phyloP scores from a whole-genome alignment of 2,329 filamentous ascomycete genomes.

The Fusarium algeriense region DNA sequence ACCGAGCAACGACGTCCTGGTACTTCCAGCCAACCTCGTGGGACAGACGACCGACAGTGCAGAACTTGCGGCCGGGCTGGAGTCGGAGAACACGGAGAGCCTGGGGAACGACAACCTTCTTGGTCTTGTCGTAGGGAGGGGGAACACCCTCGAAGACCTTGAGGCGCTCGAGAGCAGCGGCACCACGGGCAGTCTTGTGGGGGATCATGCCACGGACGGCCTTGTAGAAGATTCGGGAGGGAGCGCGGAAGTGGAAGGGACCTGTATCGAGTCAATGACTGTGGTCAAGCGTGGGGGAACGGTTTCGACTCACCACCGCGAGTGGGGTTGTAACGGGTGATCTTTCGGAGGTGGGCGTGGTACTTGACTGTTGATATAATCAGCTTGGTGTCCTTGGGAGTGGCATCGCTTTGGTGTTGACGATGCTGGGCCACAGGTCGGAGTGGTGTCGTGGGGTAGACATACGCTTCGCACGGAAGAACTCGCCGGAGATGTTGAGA shows the following conservation, averaged over 20 bases:
- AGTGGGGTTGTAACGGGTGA: conserved; percentile 99
- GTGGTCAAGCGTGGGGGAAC: conserved; percentile 40
- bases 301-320: conserved; percentile 82
- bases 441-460: conserved; percentile 54
- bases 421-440: conserved; percentile 37
- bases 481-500: conserved; percentile 99
- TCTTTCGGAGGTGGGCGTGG: conserved; percentile 99
- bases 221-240: conserved; percentile 99
- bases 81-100: conserved; percentile 95
- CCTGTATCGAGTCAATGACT: conserved; percentile 65
- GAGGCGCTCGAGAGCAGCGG: conserved; percentile 95
- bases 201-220: conserved; percentile 99
- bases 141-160: conserved; percentile 99
- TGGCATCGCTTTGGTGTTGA: conserved; percentile 23
- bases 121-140: conserved; percentile 99
- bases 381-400: conserved; percentile 54
- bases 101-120: conserved; percentile 99
- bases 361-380: conserved; percentile 89
- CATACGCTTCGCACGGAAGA: conserved; percentile 99
- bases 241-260: conserved; percentile 99
- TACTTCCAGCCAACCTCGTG: conserved; percentile 99
- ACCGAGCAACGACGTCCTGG: conserved; percentile 99
- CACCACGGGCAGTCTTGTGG: conserved; percentile 99
- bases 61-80: conserved; percentile 99
- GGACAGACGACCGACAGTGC: conserved; percentile 96